phyloP scores from a whole-genome alignment of 768 basidiomycete genomes.

The Mycena rosella region DNA sequence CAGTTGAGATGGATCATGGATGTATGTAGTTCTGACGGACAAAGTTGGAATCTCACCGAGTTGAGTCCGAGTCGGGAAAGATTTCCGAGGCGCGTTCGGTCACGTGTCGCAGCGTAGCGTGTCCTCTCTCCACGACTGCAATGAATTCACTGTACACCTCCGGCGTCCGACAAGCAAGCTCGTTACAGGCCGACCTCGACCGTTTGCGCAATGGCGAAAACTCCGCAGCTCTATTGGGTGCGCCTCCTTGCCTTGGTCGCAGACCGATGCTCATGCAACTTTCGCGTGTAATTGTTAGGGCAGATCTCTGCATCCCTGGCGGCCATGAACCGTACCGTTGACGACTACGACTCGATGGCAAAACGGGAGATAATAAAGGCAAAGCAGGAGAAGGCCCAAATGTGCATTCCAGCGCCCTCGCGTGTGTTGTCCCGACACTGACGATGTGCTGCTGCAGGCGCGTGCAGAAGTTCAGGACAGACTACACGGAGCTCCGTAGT shows the following conservation, averaged over 20 bases:
- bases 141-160: conserved; percentile 98
- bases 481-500: conserved; percentile 84
- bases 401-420: conserved; percentile 57
- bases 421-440: neutral
- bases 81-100: no score
- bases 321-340: conserved; percentile 93
- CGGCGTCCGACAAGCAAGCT: conserved; percentile 91
- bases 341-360: conserved; percentile 98
- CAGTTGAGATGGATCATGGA: conserved; percentile 23
- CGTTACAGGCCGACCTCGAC: conserved; percentile 89
- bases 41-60: no score
- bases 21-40: no score
- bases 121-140: neutral
- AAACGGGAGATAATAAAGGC: conserved; percentile 96
- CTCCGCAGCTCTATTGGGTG: conserved; percentile 88
- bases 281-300: conserved; percentile 65
- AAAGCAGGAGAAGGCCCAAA: conserved; percentile 96
- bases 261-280: conserved; percentile 30
- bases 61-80: no score
- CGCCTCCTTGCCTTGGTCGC: conserved; percentile 42
- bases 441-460: conserved; percentile 67
- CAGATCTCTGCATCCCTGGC: conserved; percentile 99
- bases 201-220: conserved; percentile 84
- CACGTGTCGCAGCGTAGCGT: no score
- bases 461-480: conserved; percentile 90